Evolutionary conservation across 31 red algal species (phyloP).

Genomic region (Endocladia muricata): DNA sequence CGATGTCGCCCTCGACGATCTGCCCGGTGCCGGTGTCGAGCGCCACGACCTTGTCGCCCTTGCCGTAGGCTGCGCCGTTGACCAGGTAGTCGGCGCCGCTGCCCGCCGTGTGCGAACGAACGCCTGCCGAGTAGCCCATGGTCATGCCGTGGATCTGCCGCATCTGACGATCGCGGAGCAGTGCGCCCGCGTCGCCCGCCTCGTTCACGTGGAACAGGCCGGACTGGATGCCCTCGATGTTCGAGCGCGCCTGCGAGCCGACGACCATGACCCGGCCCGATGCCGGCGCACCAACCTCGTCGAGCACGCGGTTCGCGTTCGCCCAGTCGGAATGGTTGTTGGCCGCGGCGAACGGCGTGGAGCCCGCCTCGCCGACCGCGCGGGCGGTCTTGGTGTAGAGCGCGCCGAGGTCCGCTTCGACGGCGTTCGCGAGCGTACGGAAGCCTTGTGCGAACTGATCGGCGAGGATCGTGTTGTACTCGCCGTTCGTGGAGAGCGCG

Average conservation of each 20-base stretch:
- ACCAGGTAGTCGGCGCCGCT: neutral
- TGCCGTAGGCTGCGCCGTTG: neutral
- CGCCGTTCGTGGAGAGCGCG: no score
- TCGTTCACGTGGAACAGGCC: slow-evolving; percentile 1
- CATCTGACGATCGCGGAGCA: neutral
- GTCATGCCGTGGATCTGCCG: neutral
- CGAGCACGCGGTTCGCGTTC: neutral
- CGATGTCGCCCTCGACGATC: neutral
- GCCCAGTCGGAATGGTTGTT: neutral
- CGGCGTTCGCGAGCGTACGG: no score
- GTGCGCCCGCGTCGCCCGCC: neutral
- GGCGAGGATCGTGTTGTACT: no score
- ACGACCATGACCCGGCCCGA: neutral
- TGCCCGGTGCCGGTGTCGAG: neutral
- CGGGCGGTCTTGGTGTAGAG: no score
- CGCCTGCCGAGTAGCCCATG: neutral
- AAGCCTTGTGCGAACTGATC: no score
- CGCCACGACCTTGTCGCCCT: neutral
- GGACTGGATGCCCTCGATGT: neutral
- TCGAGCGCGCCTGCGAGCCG: neutral
- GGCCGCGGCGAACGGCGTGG: no score
- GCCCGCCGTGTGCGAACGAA: neutral
- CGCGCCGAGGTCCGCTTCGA: no score
- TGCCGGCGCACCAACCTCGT: neutral
- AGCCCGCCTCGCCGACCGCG: no score